A percentile compares a stretch with the other conserved stretches of the same genome.
Evolutionary conservation across 2,329 filamentous ascomycete genomes (phyloP).

Genomic region (Penicillium sclerotiorum): DNA sequence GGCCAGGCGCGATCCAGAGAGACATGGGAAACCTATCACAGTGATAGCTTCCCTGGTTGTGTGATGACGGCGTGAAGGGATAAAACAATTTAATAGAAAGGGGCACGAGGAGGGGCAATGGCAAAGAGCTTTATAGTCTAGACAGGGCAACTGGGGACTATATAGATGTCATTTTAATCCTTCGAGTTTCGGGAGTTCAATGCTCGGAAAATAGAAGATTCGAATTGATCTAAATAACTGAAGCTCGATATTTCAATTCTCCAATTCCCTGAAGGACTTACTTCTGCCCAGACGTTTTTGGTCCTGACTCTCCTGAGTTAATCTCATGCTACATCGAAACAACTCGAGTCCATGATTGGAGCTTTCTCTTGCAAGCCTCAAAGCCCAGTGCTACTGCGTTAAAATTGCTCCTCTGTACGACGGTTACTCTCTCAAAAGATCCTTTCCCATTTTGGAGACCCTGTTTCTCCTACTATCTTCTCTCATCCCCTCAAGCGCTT

Average conservation of each 20-base stretch:
- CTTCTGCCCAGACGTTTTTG: no score
- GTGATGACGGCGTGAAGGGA: slow-evolving; percentile 18
- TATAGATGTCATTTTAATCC: neutral
- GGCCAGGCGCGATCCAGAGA: slow-evolving; percentile 6
- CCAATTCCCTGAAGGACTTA: no score
- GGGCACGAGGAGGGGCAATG: slow-evolving; percentile 10
- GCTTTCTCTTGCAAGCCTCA: neutral
- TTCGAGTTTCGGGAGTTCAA: no score
- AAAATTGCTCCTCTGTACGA: slow-evolving; percentile 11
- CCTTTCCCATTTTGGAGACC: neutral
- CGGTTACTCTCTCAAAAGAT: slow-evolving; percentile 10
- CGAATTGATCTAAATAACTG: no score
- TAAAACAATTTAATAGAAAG: slow-evolving; percentile 1
- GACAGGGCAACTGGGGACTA: slow-evolving; percentile 1
- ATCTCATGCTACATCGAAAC: no score
- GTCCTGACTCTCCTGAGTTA: no score
- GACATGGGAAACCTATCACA: slow-evolving; percentile 15
- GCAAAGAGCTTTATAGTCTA: slow-evolving; percentile 9
- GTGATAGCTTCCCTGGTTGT: slow-evolving; percentile 12
- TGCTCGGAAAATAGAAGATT: no score
- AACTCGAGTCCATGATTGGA: slow-evolving; percentile 4
- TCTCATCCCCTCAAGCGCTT: neutral
- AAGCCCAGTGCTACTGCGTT: neutral
- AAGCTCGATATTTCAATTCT: no score
- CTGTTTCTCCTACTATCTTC: neutral